A percentile compares a stretch with the other conserved stretches of the same genome.
Evolutionary conservation across 768 basidiomycete genomes (phyloP).

Genomic region (Boletus speciosus): DNA sequence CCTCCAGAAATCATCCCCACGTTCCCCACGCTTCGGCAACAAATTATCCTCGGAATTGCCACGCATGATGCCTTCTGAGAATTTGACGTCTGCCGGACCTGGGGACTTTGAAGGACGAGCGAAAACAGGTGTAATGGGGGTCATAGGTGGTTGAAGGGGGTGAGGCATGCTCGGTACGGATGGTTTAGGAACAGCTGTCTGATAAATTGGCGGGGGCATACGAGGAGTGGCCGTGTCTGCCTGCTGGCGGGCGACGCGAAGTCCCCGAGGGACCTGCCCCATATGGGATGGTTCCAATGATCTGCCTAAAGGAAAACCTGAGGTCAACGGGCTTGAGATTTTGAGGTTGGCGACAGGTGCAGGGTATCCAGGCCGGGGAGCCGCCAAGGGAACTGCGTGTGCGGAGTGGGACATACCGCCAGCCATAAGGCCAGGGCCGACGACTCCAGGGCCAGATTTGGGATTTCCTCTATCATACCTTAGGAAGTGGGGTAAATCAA

Average conservation of each 20-base stretch:
- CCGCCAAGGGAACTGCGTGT: slow-evolving; percentile 48
- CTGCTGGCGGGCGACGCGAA: slow-evolving; percentile 19
- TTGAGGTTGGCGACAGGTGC: slow-evolving; percentile 66
- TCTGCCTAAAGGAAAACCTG: slow-evolving; percentile 33
- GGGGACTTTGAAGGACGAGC: slow-evolving; percentile 51
- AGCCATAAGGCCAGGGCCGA: slow-evolving; percentile 48
- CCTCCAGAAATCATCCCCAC: slow-evolving; percentile 83
- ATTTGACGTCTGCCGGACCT: slow-evolving; percentile 43
- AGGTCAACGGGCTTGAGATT: slow-evolving; percentile 46
- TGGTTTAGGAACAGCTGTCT: slow-evolving; percentile 27
- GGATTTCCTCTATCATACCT: slow-evolving; percentile 62
- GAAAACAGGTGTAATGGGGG: slow-evolving; percentile 77
- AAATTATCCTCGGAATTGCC: slow-evolving; percentile 65
- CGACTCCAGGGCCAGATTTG: slow-evolving; percentile 51
- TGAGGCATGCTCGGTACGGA: slow-evolving; percentile 57
- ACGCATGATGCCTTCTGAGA: slow-evolving; percentile 58
- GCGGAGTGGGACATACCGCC: slow-evolving; percentile 31
- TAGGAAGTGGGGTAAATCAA: slow-evolving; percentile 6
- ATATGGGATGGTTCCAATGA: slow-evolving; percentile 23
- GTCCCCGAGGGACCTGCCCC: slow-evolving; percentile 29
- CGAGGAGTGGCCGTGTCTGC: slow-evolving; percentile 19
- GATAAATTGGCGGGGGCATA: slow-evolving; percentile 33
- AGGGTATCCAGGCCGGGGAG: slow-evolving; percentile 72
- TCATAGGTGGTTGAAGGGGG: slow-evolving; percentile 71
- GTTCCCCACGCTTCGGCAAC: slow-evolving; percentile 64